These are phyloP conservation scores for Rhodotorula sp. DNA, from an alignment of 1,284 basidiomycete species.

Conservation along the genomic window DNA sequence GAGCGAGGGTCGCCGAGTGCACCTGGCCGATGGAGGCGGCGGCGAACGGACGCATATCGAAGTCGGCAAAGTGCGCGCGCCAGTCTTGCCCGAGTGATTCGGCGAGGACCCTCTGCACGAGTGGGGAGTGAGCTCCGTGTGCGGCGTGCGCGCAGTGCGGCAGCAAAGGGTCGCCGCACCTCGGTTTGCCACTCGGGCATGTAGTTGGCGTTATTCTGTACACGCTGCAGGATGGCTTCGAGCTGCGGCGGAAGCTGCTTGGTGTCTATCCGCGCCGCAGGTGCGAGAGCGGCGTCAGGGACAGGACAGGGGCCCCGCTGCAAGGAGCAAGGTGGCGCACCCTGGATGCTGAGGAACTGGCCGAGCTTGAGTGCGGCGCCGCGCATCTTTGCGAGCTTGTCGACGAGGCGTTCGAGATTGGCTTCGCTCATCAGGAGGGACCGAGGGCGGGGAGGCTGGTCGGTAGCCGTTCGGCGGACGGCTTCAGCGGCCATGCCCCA, in stretches of 20 bases:
- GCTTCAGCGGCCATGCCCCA: slow-evolving; percentile 62
- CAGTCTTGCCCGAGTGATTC: slow-evolving; percentile 75
- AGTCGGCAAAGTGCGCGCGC: slow-evolving; percentile 69
- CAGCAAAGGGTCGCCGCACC: too few species aligned
- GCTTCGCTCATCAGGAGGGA: slow-evolving; percentile 79
- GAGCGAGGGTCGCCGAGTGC: slow-evolving; percentile 70
- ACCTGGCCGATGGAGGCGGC: slow-evolving; percentile 98
- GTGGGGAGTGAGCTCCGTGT: background rate
- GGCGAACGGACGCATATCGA: slow-evolving; percentile 86
- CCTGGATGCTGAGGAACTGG: slow-evolving; percentile 97
- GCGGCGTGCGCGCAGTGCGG: too few species aligned
- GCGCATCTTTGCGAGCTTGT: slow-evolving; percentile 89
- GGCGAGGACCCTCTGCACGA: slow-evolving; percentile 66
- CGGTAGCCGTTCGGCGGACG: slow-evolving; percentile 48
- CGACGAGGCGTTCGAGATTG: slow-evolving; percentile 85
- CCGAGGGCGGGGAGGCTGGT: background rate
- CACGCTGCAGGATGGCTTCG: slow-evolving; percentile 82
- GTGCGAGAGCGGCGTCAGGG: too few species aligned
- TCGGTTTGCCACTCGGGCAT: slow-evolving; percentile 99
- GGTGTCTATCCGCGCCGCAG: slow-evolving; percentile 66
- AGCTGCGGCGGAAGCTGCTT: slow-evolving; percentile 85
- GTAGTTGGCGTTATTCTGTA: slow-evolving; percentile 95
- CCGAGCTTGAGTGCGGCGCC: slow-evolving; percentile 96
- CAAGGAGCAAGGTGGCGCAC: slow-evolving; percentile 52
- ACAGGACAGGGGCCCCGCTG: background rate